These are phyloP conservation scores for Boletus pseudopeckii DNA, from an alignment of 768 basidiomycete species.

Conservation along the genomic window DNA sequence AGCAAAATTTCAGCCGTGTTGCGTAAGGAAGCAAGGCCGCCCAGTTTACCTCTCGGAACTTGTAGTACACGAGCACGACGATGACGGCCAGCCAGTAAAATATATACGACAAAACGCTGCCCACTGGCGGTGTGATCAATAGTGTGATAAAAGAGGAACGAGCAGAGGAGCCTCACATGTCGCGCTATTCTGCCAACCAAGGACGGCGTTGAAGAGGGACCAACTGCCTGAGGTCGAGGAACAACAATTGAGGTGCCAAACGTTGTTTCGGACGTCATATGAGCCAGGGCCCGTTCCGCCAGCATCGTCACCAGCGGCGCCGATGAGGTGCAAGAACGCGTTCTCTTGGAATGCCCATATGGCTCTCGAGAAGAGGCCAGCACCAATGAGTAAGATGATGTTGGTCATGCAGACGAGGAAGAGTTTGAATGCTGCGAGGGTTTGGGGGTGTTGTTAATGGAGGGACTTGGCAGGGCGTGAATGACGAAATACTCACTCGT, in stretches of 20 bases:
- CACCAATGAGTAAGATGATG: slow-evolving; percentile 88
- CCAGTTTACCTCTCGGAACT: slow-evolving; percentile 50
- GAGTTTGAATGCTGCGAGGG: slow-evolving; percentile 58
- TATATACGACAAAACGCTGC: slow-evolving; percentile 81
- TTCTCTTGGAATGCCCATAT: slow-evolving; percentile 71
- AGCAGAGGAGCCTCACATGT: slow-evolving; percentile 41
- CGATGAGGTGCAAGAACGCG: slow-evolving; percentile 64
- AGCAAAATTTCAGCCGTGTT: not conserved
- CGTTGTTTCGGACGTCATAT: slow-evolving; percentile 74
- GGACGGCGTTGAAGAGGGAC: slow-evolving; percentile 79
- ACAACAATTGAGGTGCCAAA: slow-evolving; percentile 88
- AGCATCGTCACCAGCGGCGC: slow-evolving; percentile 66
- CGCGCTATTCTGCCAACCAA: slow-evolving; percentile 87
- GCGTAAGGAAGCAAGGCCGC: not conserved
- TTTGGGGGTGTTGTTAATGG: not conserved
- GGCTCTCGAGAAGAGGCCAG: slow-evolving; percentile 84
- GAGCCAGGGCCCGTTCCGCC: slow-evolving; percentile 79
- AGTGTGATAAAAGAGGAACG: not conserved
- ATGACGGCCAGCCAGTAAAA: slow-evolving; percentile 92
- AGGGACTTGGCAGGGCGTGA: too few relatives aligned
- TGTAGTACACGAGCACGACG: slow-evolving; percentile 59
- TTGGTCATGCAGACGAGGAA: slow-evolving; percentile 94
- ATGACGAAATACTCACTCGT: slow-evolving; percentile 45
- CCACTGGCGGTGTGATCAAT: slow-evolving; percentile 39
- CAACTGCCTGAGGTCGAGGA: slow-evolving; percentile 64